Percentiles rank a stretch among this genome's conserved stretches.
Conservation (phyloP, 2,329 filamentous ascomycete genomes). For the Chrysosporium keratinophilum region DNA sequence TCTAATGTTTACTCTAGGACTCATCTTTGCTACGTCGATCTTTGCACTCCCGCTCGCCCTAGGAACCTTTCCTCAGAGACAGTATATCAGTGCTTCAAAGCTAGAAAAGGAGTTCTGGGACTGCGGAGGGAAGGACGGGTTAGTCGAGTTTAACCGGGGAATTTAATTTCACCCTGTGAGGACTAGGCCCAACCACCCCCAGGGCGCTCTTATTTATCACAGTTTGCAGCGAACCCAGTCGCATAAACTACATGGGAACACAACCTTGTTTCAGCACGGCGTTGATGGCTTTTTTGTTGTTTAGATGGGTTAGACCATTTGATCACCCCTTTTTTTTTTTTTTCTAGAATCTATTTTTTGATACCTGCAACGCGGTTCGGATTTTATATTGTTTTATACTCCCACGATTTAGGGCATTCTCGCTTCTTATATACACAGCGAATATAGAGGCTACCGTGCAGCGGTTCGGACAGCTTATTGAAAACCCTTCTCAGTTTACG, state of each 20-base stretch:
- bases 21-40: slow-evolving; percentile 79
- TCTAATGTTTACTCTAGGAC: slow-evolving; percentile 25
- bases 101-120: slow-evolving; percentile 82
- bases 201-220: background rate
- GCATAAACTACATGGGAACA: too few species aligned
- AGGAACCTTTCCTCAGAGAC: slow-evolving; percentile 83
- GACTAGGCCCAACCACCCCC: too few species aligned
- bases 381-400: too few species aligned
- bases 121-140: slow-evolving; percentile 63
- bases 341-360: too few species aligned
- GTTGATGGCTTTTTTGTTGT: slow-evolving; percentile 1
- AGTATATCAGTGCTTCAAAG: slow-evolving; percentile 62
- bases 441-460: too few species aligned
- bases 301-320: background rate
- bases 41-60: slow-evolving; percentile 82
- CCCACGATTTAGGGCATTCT: too few species aligned
- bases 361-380: too few species aligned
- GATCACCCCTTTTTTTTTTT: too few species aligned
- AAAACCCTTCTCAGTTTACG: too few species aligned
- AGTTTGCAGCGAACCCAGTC: too few species aligned
- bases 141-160: slow-evolving; percentile 94
- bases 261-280: background rate
- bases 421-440: too few species aligned
- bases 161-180: slow-evolving; percentile 48
- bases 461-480: too few species aligned